A percentile compares a stretch with the other conserved stretches of the same genome.
These are phyloP conservation scores for Alternaria infectoria DNA, from an alignment of 2,329 filamentous ascomycete species.

Conservation along the genomic window DNA sequence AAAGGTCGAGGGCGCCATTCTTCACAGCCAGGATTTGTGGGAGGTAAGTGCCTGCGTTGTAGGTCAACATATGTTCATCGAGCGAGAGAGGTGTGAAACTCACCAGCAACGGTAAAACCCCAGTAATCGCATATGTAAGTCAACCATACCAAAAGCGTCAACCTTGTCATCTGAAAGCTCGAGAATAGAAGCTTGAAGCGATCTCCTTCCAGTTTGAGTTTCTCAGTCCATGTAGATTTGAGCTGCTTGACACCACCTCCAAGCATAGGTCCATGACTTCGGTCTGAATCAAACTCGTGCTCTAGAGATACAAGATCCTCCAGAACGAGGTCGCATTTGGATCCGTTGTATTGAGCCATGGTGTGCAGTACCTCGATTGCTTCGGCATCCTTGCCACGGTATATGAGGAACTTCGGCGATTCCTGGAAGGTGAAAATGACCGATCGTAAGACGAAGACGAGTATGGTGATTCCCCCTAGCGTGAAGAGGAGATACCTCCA, in stretches of 20 bases:
- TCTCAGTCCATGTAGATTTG: constrained; percentile 38
- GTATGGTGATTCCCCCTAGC: constrained; percentile 48
- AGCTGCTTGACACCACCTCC: constrained; percentile 41
- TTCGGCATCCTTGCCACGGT: constrained; percentile 59
- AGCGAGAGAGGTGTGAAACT: not conserved
- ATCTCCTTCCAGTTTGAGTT: constrained; percentile 49
- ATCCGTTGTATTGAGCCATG: constrained; percentile 53
- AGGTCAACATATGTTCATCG: constrained; percentile 6
- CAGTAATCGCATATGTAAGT: constrained; percentile 60
- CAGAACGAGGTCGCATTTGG: constrained; percentile 41
- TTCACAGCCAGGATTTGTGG: constrained; percentile 61
- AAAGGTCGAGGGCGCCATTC: constrained; percentile 54
- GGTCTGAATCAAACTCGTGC: constrained; percentile 33
- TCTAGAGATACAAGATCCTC: constrained; percentile 47
- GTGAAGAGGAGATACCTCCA: constrained; percentile 54
- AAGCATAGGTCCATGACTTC: constrained; percentile 32
- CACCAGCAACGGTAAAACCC: constrained; percentile 57
- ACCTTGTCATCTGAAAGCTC: constrained; percentile 49
- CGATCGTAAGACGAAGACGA: constrained; percentile 60
- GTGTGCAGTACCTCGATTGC: constrained; percentile 56
- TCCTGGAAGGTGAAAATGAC: constrained; percentile 63
- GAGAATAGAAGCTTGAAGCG: constrained; percentile 57
- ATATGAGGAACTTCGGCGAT: constrained; percentile 66
- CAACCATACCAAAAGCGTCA: constrained; percentile 58
- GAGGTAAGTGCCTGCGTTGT: constrained; percentile 52